These are phyloP conservation scores for Moricandia moricandioides DNA, from an alignment of 345 rosid species.

Conservation along the genomic window DNA sequence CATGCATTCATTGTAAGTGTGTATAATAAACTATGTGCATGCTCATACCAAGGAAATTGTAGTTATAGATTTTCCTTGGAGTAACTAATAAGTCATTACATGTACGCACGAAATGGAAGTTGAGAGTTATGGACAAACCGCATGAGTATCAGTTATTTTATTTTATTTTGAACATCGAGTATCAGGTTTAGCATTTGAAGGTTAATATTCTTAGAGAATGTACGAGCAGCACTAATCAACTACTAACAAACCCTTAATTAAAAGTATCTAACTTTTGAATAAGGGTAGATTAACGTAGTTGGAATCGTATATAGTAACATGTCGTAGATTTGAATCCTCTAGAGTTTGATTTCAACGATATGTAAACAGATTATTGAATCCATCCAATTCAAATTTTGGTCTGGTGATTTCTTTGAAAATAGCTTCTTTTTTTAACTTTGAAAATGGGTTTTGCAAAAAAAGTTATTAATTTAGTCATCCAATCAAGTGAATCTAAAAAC, in stretches of 20 bases:
- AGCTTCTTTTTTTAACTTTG: background rate
- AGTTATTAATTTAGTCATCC: background rate
- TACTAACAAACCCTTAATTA: background rate
- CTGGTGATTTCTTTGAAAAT: too few species aligned
- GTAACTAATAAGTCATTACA: slow-evolving; percentile 16
- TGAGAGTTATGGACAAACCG: slow-evolving; percentile 11
- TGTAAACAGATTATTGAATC: background rate
- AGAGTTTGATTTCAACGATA: background rate
- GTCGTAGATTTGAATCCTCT: background rate
- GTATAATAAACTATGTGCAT: background rate
- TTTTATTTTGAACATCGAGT: too few species aligned
- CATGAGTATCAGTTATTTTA: slow-evolving; percentile 17
- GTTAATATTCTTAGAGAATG: too few species aligned
- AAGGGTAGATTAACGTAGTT: background rate
- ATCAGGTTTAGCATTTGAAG: slow-evolving; percentile 14
- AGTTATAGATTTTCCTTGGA: background rate
- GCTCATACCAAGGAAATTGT: slow-evolving; percentile 22
- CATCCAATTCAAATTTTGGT: background rate
- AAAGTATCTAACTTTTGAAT: background rate
- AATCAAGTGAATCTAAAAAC: background rate
- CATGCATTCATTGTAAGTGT: slow-evolving; percentile 7
- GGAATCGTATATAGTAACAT: background rate
- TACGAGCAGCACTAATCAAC: background rate
- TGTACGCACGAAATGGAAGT: background rate
- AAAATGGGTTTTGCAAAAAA: background rate